Percentiles rank a stretch among this genome's conserved stretches.
phyloP scores from a whole-genome alignment of 768 basidiomycete species.

The Pleurotus citrinopileatus region DNA sequence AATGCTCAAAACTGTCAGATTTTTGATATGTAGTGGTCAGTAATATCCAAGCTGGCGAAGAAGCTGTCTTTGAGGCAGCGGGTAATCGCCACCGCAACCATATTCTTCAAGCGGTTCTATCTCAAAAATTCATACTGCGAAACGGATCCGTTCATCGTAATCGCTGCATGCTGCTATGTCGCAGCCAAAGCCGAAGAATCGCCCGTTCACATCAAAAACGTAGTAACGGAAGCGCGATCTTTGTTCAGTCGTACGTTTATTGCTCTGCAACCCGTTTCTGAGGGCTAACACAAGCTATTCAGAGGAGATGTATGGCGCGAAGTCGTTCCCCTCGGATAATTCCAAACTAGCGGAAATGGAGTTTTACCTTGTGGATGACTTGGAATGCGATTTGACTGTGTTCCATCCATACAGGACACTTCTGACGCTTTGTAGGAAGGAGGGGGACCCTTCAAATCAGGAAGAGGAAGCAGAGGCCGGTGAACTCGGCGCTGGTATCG shows the following conservation, averaged over 20 bases:
- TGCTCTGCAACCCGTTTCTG: background rate
- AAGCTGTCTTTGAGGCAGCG: conserved; percentile 82
- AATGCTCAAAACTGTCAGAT: background rate
- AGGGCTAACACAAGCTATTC: background rate
- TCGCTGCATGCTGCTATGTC: conserved; percentile 92
- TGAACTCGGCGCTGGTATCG: conserved; percentile 47
- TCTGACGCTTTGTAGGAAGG: conserved; percentile 69
- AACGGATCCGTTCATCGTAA: conserved; percentile 91
- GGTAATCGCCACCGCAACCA: conserved; percentile 89
- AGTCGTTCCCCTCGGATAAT: conserved; percentile 84
- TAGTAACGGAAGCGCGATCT: conserved; percentile 77
- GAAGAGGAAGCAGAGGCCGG: conserved; percentile 54
- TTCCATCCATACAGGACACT: conserved; percentile 96
- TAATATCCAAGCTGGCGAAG: conserved; percentile 85
- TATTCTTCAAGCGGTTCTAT: conserved; percentile 97
- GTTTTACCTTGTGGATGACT: conserved; percentile 95
- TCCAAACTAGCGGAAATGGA: conserved; percentile 98
- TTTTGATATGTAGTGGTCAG: conserved; percentile 33
- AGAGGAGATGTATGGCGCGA: conserved; percentile 70
- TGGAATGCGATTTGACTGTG: conserved; percentile 90
- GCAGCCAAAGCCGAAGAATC: conserved; percentile 98
- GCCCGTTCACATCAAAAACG: conserved; percentile 90
- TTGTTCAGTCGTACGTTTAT: conserved; percentile 65
- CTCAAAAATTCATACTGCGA: conserved; percentile 94
- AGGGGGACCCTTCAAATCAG: conserved; percentile 36